Evolutionary conservation across 805 yeast species (phyloP), one percentile per base, ranked within the genome.

Genomic region (Metschnikowia henanensis): DNA sequence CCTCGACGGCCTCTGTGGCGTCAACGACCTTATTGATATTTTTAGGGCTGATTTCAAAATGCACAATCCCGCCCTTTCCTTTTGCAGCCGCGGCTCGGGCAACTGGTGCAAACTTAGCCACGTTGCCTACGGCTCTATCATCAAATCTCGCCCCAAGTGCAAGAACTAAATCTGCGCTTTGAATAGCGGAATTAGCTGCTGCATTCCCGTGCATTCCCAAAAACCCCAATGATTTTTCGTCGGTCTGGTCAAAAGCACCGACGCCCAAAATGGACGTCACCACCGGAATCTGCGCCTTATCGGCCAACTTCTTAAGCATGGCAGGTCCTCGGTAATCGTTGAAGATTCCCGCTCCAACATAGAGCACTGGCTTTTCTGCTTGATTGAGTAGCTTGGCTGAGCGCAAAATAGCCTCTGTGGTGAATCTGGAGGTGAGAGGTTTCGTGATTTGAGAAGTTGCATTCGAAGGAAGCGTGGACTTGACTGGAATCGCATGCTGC

Each of bases 141-240:
- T 92, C 99, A 60, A 92, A 92, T 66, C 99, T 81, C 28, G 98
- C 96, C 64, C 99, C 99, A 34, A 92, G 75, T n/a, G 97, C 97
- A 51, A 92, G 70, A 61, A 92, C 87, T 57, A 91, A 73, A 68
- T 92, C 98, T 30, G 98, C 96, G 47, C 81, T 75, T 73, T 92
- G 99, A 54, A 94, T 84, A 41, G 98, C 95, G 60, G 86, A 64
- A 76, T 92, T 92, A 55, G 99, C 99, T 57, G 89, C 88, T 39
- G 90, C 96, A 49, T 83, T 23, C 52, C 99, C 99, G 68, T 92
- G 99, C 98, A 92, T 92, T 59, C 99, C 99, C 53, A 94, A 79
- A 95, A 92, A 89, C 67, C 91, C 96, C 53, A 92, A 70, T 22
- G 97, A 84, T 66, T 90, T 89, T 51, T 83, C 83, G 68, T 90